Conservation (phyloP, 495 filamentous ascomycete species). For the Schizothecium vesticola region DNA sequence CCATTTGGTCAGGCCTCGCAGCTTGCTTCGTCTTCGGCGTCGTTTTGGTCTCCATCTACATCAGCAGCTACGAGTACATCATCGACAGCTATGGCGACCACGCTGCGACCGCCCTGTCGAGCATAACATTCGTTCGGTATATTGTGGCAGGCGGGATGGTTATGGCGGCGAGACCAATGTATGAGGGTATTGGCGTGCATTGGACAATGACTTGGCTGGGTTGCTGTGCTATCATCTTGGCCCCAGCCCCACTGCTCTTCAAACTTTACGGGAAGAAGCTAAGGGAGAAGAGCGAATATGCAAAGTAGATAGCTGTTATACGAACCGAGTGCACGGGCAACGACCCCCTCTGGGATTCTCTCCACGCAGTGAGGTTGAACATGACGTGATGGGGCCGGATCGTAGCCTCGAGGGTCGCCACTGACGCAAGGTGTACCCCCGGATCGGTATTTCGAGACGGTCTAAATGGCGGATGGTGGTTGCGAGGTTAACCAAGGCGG, state of each 20-base stretch:
- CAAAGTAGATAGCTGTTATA: slow-evolving; percentile 2
- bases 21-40: slow-evolving; percentile 31
- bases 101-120: slow-evolving; percentile 41
- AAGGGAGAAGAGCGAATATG: slow-evolving; percentile 25
- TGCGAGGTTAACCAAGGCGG: too few relatives aligned
- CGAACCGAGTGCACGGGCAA: too few relatives aligned
- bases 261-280: slow-evolving; percentile 23
- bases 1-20: slow-evolving; percentile 28
- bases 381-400: too few relatives aligned
- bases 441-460: too few relatives aligned
- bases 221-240: slow-evolving; percentile 18
- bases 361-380: too few relatives aligned
- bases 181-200: slow-evolving; percentile 30
- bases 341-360: too few relatives aligned
- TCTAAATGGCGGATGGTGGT: too few relatives aligned
- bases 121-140: slow-evolving; percentile 49
- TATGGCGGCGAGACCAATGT: slow-evolving; percentile 32
- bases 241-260: slow-evolving; percentile 24
- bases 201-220: slow-evolving; percentile 35
- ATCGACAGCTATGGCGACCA: slow-evolving; percentile 50
- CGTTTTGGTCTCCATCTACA: slow-evolving; percentile 36
- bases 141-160: slow-evolving; percentile 47
- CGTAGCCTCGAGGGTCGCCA: too few relatives aligned
- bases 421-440: too few relatives aligned
- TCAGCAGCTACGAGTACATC: slow-evolving; percentile 51